Conservation (phyloP, 2,329 filamentous ascomycete genomes). For the Diaporthe citrichinensis region DNA sequence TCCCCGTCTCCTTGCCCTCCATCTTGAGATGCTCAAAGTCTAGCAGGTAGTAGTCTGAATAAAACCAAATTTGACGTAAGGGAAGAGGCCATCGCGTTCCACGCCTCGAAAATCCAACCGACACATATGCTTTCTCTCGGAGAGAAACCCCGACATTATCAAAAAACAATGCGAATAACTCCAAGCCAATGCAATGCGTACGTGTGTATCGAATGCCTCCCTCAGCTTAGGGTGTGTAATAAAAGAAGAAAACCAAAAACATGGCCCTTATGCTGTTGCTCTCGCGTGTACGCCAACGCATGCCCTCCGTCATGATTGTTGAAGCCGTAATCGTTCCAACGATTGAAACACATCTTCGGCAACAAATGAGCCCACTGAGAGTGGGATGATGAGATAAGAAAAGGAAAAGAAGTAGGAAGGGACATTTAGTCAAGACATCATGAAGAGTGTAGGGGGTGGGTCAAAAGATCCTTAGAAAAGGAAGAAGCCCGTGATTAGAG, state of each 20-base stretch:
- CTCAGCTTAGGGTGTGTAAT: not conserved
- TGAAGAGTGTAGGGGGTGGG: not conserved
- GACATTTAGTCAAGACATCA: constrained; percentile 1
- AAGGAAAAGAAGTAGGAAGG: not conserved
- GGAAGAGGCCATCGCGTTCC: not conserved
- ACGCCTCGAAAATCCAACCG: not conserved
- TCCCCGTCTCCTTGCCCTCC: not conserved
- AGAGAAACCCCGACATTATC: not conserved
- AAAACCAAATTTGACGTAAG: not conserved
- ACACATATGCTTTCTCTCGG: not conserved
- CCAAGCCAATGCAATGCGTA: constrained; percentile 29
- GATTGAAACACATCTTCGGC: not conserved
- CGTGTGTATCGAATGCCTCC: constrained; percentile 28
- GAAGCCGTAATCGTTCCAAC: not conserved
- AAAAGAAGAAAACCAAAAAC: not conserved
- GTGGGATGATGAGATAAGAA: constrained; percentile 4
- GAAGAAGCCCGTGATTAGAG: constrained; percentile 34
- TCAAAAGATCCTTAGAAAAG: constrained; percentile 32
- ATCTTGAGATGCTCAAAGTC: constrained; percentile 22
- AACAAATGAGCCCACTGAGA: constrained; percentile 3
- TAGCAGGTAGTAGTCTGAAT: not conserved
- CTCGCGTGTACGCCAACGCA: constrained; percentile 20
- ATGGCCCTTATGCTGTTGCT: constrained; percentile 3
- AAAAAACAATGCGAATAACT: constrained; percentile 3
- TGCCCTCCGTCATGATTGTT: constrained; percentile 17